Percentiles rank a stretch among this genome's conserved stretches.
Evolutionary conservation across 2,329 filamentous ascomycete genomes (phyloP).

Genomic region (Cercospora zeina): DNA sequence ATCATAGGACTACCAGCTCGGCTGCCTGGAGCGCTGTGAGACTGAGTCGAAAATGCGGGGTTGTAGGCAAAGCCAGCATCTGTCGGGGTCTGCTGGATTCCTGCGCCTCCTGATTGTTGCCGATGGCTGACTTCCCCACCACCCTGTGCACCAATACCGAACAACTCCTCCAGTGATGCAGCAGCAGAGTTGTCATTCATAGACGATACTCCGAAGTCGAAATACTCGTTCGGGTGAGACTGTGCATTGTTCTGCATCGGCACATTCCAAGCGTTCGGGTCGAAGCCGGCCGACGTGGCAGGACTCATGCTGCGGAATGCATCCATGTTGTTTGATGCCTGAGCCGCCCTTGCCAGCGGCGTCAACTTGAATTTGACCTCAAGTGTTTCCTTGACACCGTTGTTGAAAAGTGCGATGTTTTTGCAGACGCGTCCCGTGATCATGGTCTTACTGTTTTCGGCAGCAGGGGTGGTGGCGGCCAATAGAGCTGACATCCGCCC

Average conservation of each 20-base stretch:
- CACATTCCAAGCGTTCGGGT: constrained; percentile 74
- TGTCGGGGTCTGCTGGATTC: constrained; percentile 38
- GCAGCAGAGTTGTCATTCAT: constrained; percentile 28
- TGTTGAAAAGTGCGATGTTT: constrained; percentile 81
- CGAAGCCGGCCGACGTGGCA: constrained; percentile 60
- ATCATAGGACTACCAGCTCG: constrained; percentile 50
- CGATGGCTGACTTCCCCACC: constrained; percentile 26
- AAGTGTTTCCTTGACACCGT: constrained; percentile 80
- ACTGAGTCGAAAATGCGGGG: constrained; percentile 39
- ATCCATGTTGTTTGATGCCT: constrained; percentile 60
- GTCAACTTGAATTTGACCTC: constrained; percentile 90
- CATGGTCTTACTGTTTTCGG: constrained; percentile 65
- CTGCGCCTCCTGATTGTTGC: constrained; percentile 34
- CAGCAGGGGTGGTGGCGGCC: constrained; percentile 58
- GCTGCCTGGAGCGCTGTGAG: constrained; percentile 44
- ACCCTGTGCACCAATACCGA: constrained; percentile 33
- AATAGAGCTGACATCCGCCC: constrained; percentile 89
- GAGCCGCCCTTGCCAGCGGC: constrained; percentile 66
- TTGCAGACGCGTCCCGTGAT: constrained; percentile 89
- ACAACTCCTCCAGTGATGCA: constrained; percentile 37
- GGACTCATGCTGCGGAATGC: constrained; percentile 61
- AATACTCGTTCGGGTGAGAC: constrained; percentile 33
- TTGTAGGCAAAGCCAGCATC: constrained; percentile 35
- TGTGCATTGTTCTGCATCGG: constrained; percentile 57
- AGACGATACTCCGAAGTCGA: constrained; percentile 31